Evolutionary conservation across 140 eudicot genomes (phyloP), one percentile per base, ranked within the genome.

Genomic region (Bidens hawaiensis): DNA sequence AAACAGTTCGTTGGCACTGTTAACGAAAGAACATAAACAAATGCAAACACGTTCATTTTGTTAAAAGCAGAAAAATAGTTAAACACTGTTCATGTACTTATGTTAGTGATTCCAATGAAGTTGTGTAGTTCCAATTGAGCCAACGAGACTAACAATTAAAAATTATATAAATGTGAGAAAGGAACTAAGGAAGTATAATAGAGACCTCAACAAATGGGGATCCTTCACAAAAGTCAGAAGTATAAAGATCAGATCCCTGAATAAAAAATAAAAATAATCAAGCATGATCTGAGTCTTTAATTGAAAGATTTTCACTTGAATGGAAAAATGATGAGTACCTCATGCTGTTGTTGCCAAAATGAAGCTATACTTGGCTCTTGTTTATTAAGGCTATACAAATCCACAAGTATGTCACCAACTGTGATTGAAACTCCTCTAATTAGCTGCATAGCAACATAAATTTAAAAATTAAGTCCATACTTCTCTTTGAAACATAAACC

Each of bases 301-400:
- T 40, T 23, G 11, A 57, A 49, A 34, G 23, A 31, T 19, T 5
- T 43, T 65, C n/a, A n/a, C n/a, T n/a, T n/a, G n/a, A n/a, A n/a
- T n/a, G n/a, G n/a, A n/a, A n/a, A n/a, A 25, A 15, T 30, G 18
- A 58, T 51, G 46, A n/a, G n/a, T 62, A 81, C 86, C 86, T 81
- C 80, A 28, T 73, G 78, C 31, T 77, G 83, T 6, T 77, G 79
- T 40, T 73, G 60, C 74, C 75, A 64, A 77, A 67, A 64, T 43
- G 75, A 70, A 42, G 70, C 69, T 51, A 77, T 26, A 31, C 64
- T 77, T 68, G 77, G 60, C 62, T 77, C 83, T 61, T 77, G 78
- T 28, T 60, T 68, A 25, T 54, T 45, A 25, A 81, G 83, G 46
- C 65, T 53, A 40, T 65, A 75, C 42, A 81, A 62, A 54, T 77